Evolutionary conservation across 768 basidiomycete species (phyloP).

Genomic region (Amanita rubescens): DNA sequence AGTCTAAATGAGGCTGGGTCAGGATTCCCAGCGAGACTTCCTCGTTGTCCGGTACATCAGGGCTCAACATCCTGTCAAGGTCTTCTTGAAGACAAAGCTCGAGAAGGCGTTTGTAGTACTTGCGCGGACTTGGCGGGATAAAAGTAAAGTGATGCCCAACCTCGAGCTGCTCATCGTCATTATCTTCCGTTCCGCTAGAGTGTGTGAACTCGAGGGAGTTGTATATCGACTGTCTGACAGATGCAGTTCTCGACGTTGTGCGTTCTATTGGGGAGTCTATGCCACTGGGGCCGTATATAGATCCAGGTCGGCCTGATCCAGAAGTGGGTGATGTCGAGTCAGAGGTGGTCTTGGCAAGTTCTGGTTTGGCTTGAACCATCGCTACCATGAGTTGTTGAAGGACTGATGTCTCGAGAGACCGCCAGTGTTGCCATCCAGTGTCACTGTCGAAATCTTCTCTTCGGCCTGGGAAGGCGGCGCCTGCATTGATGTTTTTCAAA

Average conservation of each 20-base stretch:
- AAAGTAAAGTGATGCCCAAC: constrained; percentile 79
- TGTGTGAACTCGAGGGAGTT: constrained; percentile 14
- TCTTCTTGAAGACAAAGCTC: constrained; percentile 79
- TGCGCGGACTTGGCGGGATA: constrained; percentile 84
- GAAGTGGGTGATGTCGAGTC: constrained; percentile 42
- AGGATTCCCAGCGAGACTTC: constrained; percentile 94
- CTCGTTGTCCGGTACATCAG: constrained; percentile 89
- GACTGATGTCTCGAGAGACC: constrained; percentile 69
- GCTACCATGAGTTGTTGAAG: constrained; percentile 84
- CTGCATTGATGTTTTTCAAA: constrained; percentile 85
- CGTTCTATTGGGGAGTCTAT: constrained; percentile 23
- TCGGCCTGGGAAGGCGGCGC: constrained; percentile 75
- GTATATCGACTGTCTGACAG: constrained; percentile 57
- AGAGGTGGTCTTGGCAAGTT: constrained; percentile 71
- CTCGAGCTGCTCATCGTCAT: constrained; percentile 65
- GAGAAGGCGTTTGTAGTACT: constrained; percentile 78
- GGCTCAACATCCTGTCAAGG: constrained; percentile 82
- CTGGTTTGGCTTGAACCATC: constrained; percentile 82
- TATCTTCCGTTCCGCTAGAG: constrained; percentile 25
- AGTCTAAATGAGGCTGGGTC: constrained; percentile 66
- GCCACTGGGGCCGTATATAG: constrained; percentile 25
- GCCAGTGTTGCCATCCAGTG: constrained; percentile 80
- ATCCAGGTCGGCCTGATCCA: constrained; percentile 45
- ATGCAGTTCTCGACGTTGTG: constrained; percentile 42
- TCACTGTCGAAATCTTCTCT: constrained; percentile 83